These are phyloP conservation scores for Tolypocladium tundrense DNA, from an alignment of 2,329 filamentous ascomycete species.

Conservation along the genomic window DNA sequence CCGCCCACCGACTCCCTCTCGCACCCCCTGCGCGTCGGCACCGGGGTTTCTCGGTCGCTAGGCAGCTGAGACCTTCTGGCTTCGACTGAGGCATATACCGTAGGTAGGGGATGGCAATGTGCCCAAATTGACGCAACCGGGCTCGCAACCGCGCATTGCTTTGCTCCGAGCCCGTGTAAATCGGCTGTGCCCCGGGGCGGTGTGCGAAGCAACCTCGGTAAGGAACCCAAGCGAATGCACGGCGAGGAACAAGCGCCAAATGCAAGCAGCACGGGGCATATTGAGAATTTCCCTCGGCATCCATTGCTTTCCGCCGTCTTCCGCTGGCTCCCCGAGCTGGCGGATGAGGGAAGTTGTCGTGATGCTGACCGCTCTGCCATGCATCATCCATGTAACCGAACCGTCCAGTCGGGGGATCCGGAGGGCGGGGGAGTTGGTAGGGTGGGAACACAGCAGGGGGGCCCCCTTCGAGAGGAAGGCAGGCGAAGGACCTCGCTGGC, in stretches of 20 bases:
- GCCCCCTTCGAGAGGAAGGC: neutral
- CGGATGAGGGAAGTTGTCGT: neutral
- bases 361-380: constrained; percentile 1
- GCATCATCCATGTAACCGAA: neutral
- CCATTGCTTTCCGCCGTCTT: neutral
- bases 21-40: neutral
- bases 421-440: neutral
- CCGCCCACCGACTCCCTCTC: neutral
- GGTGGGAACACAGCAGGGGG: neutral
- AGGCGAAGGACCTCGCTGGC: neutral
- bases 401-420: neutral
- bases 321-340: neutral
- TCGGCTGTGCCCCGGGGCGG: neutral
- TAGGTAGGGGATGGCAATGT: neutral
- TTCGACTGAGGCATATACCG: neutral
- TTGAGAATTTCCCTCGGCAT: neutral
- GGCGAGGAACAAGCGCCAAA: neutral
- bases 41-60: neutral
- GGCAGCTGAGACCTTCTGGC: neutral
- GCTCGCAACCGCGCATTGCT: neutral
- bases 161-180: neutral
- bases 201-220: neutral
- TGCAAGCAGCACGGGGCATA: neutral
- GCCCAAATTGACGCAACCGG: neutral
- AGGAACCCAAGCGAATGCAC: neutral